A percentile compares a stretch with the other conserved stretches of the same genome.
Conservation (phyloP, 2,329 filamentous ascomycete genomes). For the Verticillium alfalfae region DNA sequence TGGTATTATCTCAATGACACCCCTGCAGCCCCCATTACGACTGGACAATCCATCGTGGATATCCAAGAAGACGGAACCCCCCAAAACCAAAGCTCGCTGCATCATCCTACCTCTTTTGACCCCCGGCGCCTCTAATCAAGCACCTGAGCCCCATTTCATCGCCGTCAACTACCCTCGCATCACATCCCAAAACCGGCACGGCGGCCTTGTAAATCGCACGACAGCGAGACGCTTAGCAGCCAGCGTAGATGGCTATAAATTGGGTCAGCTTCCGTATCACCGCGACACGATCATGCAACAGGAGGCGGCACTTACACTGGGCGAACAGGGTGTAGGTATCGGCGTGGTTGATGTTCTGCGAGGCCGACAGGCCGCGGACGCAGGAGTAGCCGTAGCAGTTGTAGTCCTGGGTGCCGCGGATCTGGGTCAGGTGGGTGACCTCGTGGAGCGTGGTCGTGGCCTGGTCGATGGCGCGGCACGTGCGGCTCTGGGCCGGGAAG, state of each 20-base stretch:
- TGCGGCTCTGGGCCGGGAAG: slow-evolving; percentile 39
- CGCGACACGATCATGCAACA: neutral
- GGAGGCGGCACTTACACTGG: slow-evolving; percentile 10
- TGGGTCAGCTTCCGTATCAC: neutral
- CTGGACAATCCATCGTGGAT: too few relatives aligned
- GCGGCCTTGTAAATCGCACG: neutral
- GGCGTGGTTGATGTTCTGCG: slow-evolving; percentile 56
- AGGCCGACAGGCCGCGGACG: slow-evolving; percentile 37
- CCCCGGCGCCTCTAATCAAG: neutral
- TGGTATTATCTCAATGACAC: neutral
- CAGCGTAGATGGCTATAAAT: slow-evolving; percentile 23
- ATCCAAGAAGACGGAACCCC: neutral
- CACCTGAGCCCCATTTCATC: neutral
- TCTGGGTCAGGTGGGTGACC: slow-evolving; percentile 54
- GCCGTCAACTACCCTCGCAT: neutral
- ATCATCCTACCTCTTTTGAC: neutral
- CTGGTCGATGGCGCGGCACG: slow-evolving; percentile 61
- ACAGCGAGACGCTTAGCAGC: slow-evolving; percentile 25
- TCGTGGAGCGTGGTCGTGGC: slow-evolving; percentile 62
- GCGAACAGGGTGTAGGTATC: slow-evolving; percentile 46
- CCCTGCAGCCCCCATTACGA: neutral
- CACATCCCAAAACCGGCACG: neutral
- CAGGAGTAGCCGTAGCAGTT: slow-evolving; percentile 52
- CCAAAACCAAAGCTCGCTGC: neutral
- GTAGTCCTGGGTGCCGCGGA: slow-evolving; percentile 53